A percentile compares a stretch with the other conserved stretches of the same genome.
phyloP scores from a whole-genome alignment of 2,329 filamentous ascomycete species.

The Botrytis medusae region DNA sequence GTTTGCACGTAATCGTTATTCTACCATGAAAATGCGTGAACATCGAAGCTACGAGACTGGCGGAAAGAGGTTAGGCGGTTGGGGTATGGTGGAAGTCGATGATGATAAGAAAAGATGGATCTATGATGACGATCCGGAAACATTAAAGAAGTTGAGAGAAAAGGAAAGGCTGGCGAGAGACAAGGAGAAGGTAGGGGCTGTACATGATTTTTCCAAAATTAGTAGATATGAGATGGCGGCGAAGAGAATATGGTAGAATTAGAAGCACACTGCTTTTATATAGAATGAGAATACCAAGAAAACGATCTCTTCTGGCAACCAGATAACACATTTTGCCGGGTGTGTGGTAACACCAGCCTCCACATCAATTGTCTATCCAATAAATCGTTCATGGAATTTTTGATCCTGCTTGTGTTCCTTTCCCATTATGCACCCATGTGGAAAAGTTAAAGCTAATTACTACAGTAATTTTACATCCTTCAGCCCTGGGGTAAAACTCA shows the following conservation, averaged over 20 bases:
- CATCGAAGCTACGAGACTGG: conserved; percentile 63
- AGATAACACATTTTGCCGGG: neutral
- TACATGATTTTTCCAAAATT: conserved; percentile 63
- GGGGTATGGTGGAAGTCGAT: conserved; percentile 81
- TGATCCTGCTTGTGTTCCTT: neutral
- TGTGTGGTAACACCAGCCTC: neutral
- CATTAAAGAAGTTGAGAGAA: conserved; percentile 58
- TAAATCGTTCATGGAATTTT: neutral
- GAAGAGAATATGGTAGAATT: conserved; percentile 83
- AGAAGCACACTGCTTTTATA: neutral
- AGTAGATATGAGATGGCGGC: conserved; percentile 91
- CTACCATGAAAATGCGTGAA: conserved; percentile 70
- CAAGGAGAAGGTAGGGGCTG: conserved; percentile 48
- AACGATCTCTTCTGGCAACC: neutral
- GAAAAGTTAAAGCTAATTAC: neutral
- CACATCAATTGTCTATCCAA: no score
- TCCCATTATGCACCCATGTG: neutral
- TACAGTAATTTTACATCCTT: neutral
- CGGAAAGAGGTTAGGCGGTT: conserved; percentile 76
- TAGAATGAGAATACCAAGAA: neutral
- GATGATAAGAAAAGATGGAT: conserved; percentile 86
- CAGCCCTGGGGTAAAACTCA: neutral
- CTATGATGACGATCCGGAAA: conserved; percentile 80
- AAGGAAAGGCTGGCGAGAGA: conserved; percentile 63
- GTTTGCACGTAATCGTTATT: conserved; percentile 77